A percentile compares a stretch with the other conserved stretches of the same genome.
These are phyloP conservation scores for Circinella umbellata DNA, from an alignment of 371 early-diverging fungal species.

Conservation along the genomic window DNA sequence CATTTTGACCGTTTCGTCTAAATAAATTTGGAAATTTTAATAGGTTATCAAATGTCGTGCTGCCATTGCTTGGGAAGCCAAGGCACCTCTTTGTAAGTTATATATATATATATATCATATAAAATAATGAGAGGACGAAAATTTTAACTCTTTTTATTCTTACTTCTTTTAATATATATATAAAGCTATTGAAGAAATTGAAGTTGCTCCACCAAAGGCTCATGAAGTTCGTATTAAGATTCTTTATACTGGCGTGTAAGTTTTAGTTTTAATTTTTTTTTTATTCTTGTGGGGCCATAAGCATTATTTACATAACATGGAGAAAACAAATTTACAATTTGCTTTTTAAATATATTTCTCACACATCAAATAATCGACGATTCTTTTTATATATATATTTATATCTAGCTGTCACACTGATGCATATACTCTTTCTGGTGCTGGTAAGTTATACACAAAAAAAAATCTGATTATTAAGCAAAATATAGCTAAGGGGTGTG, in stretches of 20 bases:
- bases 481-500: too few species aligned
- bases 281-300: background rate
- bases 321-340: too few species aligned
- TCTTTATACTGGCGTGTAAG: slow-evolving; percentile 85
- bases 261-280: slow-evolving; percentile 1
- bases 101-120: background rate
- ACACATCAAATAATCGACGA: background rate
- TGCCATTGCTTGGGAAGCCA: slow-evolving; percentile 95
- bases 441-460: slow-evolving; percentile 50
- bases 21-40: too few species aligned
- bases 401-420: slow-evolving; percentile 86
- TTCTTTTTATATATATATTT: too few species aligned
- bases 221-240: slow-evolving; percentile 97
- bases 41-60: slow-evolving; percentile 92
- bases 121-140: background rate
- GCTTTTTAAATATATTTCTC: background rate
- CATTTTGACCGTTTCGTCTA: too few species aligned
- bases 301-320: too few species aligned
- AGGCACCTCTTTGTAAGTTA: slow-evolving; percentile 85
- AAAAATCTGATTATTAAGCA: too few species aligned
- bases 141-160: too few species aligned
- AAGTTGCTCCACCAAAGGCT: slow-evolving; percentile 92
- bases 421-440: slow-evolving; percentile 91
- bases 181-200: slow-evolving; percentile 89
- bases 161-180: too few species aligned